Base-by-base conservation (phyloP, 2,329 filamentous ascomycete genomes). In the Beauveria pseudobassiana region DNA sequence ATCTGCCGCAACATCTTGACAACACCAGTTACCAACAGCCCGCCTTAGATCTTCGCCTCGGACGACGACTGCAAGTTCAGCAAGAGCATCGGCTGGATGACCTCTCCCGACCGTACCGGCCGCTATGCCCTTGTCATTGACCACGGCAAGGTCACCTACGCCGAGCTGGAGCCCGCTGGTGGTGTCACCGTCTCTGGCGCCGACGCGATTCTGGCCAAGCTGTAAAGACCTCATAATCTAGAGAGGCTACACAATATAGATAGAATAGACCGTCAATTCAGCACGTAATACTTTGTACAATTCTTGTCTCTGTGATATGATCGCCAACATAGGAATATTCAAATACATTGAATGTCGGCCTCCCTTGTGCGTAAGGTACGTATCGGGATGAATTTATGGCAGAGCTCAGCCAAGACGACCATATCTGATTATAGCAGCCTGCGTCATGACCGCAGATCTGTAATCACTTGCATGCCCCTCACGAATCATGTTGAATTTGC, bases 91-190 rank as follows among this genome's bases (percentile, higher is more conserved):
- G 91, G 88, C 74, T 96, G 91, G 91, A 83, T 82, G 65, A 78
- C 84, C 52, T 88, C 87, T 63, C 88, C 90, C 18, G 40, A 30
- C 71, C 84, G 91, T 66, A 92, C 89, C 66, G 86, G 83, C 65
- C 84, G 91, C 65, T 96, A 90, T 78, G 91, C 89, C 69, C 83
- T 96, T 74, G 79, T 93, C 69, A 77, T 96, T 67, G 91, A 93
- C 77, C 81, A 96, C 74, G 91, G 91, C 75, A 93, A 90, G 80
- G 82, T 96, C 70, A 80, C 78, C 70, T 96, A 96, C 75, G 89
- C 90, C 64, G 89, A 88, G 76, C 87, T 84, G 70, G 91, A 96
- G 78, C 74, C 76, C 28, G 82, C 77, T 61, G 71, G 71, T 58
- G 76, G 75, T 56, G 75, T 73, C 68, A 78, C 80, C 60, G 76